Percentiles rank a stretch among this genome's conserved stretches.
phyloP scores from a whole-genome alignment of 2,329 filamentous ascomycete genomes.

The Aspergillus sp. region DNA sequence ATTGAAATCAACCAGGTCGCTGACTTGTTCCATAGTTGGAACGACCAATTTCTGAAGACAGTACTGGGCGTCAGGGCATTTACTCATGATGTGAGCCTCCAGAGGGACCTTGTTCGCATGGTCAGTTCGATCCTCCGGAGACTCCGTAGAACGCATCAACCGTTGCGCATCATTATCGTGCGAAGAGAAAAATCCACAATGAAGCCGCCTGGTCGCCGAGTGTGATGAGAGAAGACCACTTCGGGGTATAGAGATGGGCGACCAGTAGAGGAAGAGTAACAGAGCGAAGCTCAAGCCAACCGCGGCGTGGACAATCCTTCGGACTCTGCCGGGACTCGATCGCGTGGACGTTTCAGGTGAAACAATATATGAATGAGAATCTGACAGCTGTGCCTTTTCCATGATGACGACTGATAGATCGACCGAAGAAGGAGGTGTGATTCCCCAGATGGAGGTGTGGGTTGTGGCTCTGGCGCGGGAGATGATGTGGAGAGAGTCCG shows the following conservation, averaged over 20 bases:
- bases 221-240: slow-evolving; percentile 8
- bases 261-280: slow-evolving; percentile 12
- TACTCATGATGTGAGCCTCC: slow-evolving; percentile 95
- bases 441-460: background rate
- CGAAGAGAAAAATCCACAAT: background rate
- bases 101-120: slow-evolving; percentile 59
- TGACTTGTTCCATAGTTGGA: slow-evolving; percentile 78
- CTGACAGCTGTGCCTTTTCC: background rate
- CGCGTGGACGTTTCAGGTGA: background rate
- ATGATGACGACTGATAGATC: background rate
- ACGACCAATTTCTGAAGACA: slow-evolving; percentile 79
- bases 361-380: background rate
- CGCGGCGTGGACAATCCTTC: slow-evolving; percentile 11
- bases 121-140: background rate
- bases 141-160: background rate
- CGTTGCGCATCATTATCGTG: background rate
- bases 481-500: background rate
- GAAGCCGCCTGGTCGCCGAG: background rate
- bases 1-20: slow-evolving; percentile 84
- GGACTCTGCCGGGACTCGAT: slow-evolving; percentile 5
- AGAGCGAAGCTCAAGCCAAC: slow-evolving; percentile 10
- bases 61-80: slow-evolving; percentile 87
- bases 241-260: slow-evolving; percentile 4
- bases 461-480: background rate
- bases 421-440: background rate